Evolutionary conservation across 305 asterid genomes (phyloP).

Genomic region (Solanum hybrid): DNA sequence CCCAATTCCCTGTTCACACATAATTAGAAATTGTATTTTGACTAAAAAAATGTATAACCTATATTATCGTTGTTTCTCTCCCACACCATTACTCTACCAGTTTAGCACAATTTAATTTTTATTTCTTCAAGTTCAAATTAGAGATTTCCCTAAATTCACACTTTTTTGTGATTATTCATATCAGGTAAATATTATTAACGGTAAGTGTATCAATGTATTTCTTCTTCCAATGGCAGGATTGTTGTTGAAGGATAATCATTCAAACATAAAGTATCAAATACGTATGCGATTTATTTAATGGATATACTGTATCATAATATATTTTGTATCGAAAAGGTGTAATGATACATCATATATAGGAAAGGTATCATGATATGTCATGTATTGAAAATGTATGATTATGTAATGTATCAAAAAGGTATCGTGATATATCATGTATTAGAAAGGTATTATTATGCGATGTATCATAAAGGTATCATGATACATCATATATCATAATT

Average conservation of each 20-base stretch:
- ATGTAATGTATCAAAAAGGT: not conserved
- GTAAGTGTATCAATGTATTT: not conserved
- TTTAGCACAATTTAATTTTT: not conserved
- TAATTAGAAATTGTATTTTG: not conserved
- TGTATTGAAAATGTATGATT: not conserved
- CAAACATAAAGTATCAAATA: not conserved
- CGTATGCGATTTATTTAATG: not conserved
- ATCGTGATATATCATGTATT: not conserved
- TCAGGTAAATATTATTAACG: not conserved
- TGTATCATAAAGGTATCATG: not conserved
- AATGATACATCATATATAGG: not conserved
- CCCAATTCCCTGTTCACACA: not conserved
- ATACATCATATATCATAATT: not conserved
- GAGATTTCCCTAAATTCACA: not conserved
- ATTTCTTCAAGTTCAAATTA: not conserved
- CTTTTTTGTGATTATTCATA: not conserved
- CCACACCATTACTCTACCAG: not conserved
- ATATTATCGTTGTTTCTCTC: not conserved
- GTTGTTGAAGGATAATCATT: not conserved
- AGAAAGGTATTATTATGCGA: not conserved
- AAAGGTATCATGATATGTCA: not conserved
- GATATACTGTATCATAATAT: not conserved
- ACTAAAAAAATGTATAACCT: not conserved
- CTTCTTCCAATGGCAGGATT: not conserved
- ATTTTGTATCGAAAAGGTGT: not conserved